Evolutionary conservation across 331 rosid species (phyloP), one percentile per base, ranked within the genome.

Genomic region (Quercus lobata): DNA sequence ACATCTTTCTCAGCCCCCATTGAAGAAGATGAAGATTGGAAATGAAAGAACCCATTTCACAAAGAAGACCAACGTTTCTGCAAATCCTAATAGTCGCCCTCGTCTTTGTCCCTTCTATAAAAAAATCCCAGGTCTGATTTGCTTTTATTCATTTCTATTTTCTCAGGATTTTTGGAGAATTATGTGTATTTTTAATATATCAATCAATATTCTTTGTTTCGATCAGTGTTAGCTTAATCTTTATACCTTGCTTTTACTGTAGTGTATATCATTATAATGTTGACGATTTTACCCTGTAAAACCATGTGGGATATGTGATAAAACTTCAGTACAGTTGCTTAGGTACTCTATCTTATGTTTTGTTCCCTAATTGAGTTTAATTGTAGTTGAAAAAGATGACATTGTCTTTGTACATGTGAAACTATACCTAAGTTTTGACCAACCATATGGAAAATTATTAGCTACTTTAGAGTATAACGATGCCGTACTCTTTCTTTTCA

Each of bases 21-120:
- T 80, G 83, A 80, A 82, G 85, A 78, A n/a, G 69, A 84, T 21
- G 75, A 80, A 58, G 78, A 24, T 57, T 58, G 82, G 55, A 57
- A 75, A 57, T 68, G 69, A 63, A 83, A 81, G 87, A 52, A 85
- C 87, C 66, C 66, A 69, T 82, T 74, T 74, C 70, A 52, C 75
- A 75, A 85, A 78, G 78, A 63, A 62, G 52, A 61, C n/a, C 18
- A 0, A 55, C 19, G 72, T 72, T 30, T 84, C 58, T 9, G 49
- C 25, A 76, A 14, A 49, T 49, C 17, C 55, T 11, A 12, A 49
- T 49, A 12, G 49, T 80, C 70, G 81, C 66, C 84, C 81, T 24
- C 89, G 84, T 55, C 14, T 85, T 3, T 88, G 91, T 29, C 91
- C 91, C 37, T 88, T 85, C 74, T 88, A 88, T 69, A 88, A 88